Evolutionary conservation across 2,329 filamentous ascomycete species (phyloP).

Genomic region (Pseudocercospora ulei): DNA sequence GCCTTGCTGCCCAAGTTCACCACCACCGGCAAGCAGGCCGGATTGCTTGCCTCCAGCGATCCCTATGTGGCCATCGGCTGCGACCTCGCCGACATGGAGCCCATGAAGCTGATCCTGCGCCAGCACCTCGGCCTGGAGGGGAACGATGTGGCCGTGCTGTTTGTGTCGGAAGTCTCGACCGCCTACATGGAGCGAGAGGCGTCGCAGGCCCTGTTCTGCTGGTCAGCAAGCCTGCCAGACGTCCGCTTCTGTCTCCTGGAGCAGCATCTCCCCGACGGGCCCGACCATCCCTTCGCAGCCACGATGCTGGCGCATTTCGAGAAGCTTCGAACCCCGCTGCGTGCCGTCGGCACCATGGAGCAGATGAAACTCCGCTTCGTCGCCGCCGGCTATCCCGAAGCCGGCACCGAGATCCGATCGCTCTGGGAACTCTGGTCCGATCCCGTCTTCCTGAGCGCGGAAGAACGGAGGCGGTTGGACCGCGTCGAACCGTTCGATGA

Average conservation of each 20-base stretch:
- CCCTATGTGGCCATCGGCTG: slow-evolving; percentile 72
- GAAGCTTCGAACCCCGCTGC: slow-evolving; percentile 69
- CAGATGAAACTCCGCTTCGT: slow-evolving; percentile 61
- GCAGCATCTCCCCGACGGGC: slow-evolving; percentile 70
- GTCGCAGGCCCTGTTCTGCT: slow-evolving; percentile 64
- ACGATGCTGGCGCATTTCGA: slow-evolving; percentile 79
- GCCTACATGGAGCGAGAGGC: slow-evolving; percentile 74
- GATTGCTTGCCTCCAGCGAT: slow-evolving; percentile 54
- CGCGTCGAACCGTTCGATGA: slow-evolving; percentile 78
- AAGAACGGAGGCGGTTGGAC: slow-evolving; percentile 56
- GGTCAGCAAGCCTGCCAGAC: slow-evolving; percentile 62
- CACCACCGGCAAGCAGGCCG: slow-evolving; percentile 34
- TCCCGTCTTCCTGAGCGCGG: slow-evolving; percentile 51
- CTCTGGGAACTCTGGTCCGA: slow-evolving; percentile 79
- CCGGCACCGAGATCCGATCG: slow-evolving; percentile 50
- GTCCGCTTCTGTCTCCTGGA: slow-evolving; percentile 80
- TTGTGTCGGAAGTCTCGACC: slow-evolving; percentile 80
- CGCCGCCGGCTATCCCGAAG: slow-evolving; percentile 55
- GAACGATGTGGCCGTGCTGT: slow-evolving; percentile 54
- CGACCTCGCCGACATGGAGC: slow-evolving; percentile 59
- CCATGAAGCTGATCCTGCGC: slow-evolving; percentile 52
- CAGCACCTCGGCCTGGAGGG: slow-evolving; percentile 49
- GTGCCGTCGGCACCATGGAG: slow-evolving; percentile 55
- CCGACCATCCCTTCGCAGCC: slow-evolving; percentile 68
- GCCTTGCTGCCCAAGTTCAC: slow-evolving; percentile 39